phyloP scores from a whole-genome alignment of 179 eudicot species.

The Silene vulgaris region DNA sequence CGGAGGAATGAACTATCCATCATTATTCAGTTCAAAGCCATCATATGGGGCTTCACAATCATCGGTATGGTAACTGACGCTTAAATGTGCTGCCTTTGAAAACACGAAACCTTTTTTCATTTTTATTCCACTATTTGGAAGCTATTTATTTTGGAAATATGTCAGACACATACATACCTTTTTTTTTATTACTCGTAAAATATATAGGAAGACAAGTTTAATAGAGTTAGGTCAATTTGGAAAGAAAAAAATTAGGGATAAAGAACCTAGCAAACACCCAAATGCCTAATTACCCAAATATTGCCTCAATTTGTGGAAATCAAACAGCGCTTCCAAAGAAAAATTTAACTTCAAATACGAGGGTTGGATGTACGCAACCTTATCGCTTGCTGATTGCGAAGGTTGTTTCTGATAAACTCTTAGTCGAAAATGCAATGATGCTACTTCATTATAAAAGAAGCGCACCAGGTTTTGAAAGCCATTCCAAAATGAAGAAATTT shows the following conservation, averaged over 20 bases:
- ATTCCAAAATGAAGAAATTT: background rate
- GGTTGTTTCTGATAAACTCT: too few species aligned
- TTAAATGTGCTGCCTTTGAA: background rate
- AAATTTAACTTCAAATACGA: background rate
- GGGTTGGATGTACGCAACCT: background rate
- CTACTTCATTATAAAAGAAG: too few species aligned
- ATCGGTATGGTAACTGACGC: conserved; percentile 38
- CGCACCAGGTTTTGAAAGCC: background rate
- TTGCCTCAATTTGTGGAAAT: background rate
- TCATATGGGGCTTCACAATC: conserved; percentile 67
- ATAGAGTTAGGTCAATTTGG: background rate
- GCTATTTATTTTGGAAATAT: background rate
- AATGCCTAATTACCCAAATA: background rate
- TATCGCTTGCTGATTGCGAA: too few species aligned
- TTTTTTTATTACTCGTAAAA: background rate
- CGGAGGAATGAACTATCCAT: conserved; percentile 97
- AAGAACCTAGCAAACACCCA: background rate
- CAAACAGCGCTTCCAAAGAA: background rate
- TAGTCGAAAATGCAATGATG: too few species aligned
- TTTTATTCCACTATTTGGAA: background rate
- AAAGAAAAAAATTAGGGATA: background rate
- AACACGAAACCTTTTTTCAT: background rate
- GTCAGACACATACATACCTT: background rate
- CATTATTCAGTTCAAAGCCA: conserved; percentile 86
- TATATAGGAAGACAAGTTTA: background rate